Conservation (phyloP, 2,329 filamentous ascomycete species). For the Trichophyton equinum region DNA sequence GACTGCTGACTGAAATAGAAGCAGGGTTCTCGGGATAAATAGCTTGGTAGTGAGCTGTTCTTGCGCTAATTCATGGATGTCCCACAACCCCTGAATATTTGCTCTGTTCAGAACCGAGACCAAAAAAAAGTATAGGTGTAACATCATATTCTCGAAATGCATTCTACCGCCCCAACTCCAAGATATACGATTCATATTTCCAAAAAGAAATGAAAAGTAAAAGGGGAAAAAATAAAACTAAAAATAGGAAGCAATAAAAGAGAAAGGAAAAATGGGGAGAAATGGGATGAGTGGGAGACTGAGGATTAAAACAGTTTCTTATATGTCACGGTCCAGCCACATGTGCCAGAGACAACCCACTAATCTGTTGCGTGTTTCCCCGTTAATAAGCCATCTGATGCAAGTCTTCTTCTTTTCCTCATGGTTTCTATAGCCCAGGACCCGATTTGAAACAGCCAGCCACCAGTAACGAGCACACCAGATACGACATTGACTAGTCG, state of each 20-base stretch:
- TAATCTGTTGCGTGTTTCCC: conserved; percentile 27
- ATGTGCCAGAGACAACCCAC: conserved; percentile 8
- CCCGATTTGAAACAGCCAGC: conserved; percentile 78
- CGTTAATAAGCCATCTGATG: conserved; percentile 38
- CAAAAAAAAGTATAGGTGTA: not conserved
- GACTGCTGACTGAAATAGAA: not conserved
- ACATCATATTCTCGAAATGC: not conserved
- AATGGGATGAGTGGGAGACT: not conserved
- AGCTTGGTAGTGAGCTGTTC: not conserved
- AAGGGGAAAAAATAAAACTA: not conserved
- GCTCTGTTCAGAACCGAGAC: not conserved
- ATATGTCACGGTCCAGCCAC: not conserved
- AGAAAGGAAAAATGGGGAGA: not conserved
- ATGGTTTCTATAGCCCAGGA: conserved; percentile 55
- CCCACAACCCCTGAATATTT: not conserved
- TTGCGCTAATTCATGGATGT: not conserved
- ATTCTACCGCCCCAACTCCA: not conserved
- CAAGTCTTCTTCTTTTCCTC: conserved; percentile 30
- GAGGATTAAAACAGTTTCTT: not conserved
- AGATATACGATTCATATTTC: not conserved
- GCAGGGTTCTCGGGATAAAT: conserved; percentile 2
- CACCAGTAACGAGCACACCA: conserved; percentile 82
- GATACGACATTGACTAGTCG: conserved; percentile 82
- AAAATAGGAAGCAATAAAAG: not conserved
- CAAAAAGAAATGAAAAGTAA: not conserved